phyloP scores from a whole-genome alignment of 2,329 filamentous ascomycete species.

The Xylariomycetidae sp. region DNA sequence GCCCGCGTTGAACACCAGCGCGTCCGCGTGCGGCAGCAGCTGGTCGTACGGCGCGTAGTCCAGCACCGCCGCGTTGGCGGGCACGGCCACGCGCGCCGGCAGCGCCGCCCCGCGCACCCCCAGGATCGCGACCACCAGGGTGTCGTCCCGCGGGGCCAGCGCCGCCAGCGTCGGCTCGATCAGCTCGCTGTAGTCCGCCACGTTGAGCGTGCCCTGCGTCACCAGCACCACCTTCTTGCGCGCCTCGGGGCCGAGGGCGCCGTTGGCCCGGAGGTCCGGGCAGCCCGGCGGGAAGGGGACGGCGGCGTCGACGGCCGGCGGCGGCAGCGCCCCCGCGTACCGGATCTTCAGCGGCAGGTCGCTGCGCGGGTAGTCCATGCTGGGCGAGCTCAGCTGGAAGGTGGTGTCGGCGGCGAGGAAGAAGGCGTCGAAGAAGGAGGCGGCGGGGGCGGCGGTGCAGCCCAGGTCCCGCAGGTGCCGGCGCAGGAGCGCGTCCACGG shows the following conservation, averaged over 20 bases:
- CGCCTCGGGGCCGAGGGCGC: slow-evolving; percentile 4
- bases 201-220: slow-evolving; percentile 42
- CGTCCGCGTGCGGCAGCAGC: slow-evolving; percentile 35
- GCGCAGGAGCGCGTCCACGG: background rate
- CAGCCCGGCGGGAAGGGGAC: slow-evolving; percentile 38
- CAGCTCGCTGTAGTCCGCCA: slow-evolving; percentile 32
- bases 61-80: slow-evolving; percentile 35
- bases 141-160: slow-evolving; percentile 34
- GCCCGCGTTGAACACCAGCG: slow-evolving; percentile 13
- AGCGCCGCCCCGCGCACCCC: slow-evolving; percentile 21
- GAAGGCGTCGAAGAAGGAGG: slow-evolving; percentile 22
- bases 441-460: slow-evolving; percentile 7
- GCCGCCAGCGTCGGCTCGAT: slow-evolving; percentile 38
- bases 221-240: slow-evolving; percentile 38
- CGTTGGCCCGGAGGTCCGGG: slow-evolving; percentile 32
- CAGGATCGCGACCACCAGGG: slow-evolving; percentile 31
- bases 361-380: slow-evolving; percentile 28
- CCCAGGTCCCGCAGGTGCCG: slow-evolving; percentile 4
- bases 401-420: slow-evolving; percentile 25
- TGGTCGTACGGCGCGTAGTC: slow-evolving; percentile 45
- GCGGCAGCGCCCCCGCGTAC: slow-evolving; percentile 37
- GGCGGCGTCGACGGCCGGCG: slow-evolving; percentile 21
- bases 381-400: slow-evolving; percentile 30
- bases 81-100: slow-evolving; percentile 24
- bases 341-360: slow-evolving; percentile 33